These are phyloP conservation scores for Chytridium lagenaria DNA, from an alignment of 371 early-diverging fungal species.

Conservation along the genomic window DNA sequence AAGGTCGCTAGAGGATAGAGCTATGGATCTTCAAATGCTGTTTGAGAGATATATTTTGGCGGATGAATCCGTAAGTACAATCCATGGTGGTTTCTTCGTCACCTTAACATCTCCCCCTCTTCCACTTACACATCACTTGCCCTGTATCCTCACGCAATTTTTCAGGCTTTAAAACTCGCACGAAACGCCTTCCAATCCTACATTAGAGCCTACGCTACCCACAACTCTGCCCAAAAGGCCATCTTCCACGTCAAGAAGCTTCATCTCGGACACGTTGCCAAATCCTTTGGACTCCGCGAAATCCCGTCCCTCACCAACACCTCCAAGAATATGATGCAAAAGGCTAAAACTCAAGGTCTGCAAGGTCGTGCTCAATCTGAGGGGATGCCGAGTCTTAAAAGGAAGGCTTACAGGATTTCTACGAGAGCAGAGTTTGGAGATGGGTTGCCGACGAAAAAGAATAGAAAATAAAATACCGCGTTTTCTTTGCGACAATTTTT, in stretches of 20 bases:
- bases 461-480: not conserved
- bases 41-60: slow-evolving; percentile 53
- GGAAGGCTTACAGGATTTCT: not conserved
- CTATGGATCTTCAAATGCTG: slow-evolving; percentile 59
- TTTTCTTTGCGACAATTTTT: not conserved
- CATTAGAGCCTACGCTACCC: slow-evolving; percentile 94
- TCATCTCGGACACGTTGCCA: slow-evolving; percentile 95
- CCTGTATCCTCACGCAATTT: not conserved
- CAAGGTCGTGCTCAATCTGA: not conserved
- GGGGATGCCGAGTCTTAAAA: slow-evolving; percentile 10
- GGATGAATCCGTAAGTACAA: slow-evolving; percentile 31
- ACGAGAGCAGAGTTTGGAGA: not conserved
- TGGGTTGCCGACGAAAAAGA: not conserved
- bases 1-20: slow-evolving; percentile 47
- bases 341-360: not conserved
- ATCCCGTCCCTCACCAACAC: slow-evolving; percentile 60
- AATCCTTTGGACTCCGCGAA: slow-evolving; percentile 92
- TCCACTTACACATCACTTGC: not conserved
- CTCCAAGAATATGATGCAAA: not conserved
- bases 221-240: slow-evolving; percentile 76
- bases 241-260: slow-evolving; percentile 92
- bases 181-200: slow-evolving; percentile 84
- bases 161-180: slow-evolving; percentile 69
- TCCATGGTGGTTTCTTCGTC: not conserved
- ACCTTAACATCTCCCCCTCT: not conserved